These are phyloP conservation scores for Xerocomus spinulosus DNA, from an alignment of 768 basidiomycete species.

Conservation along the genomic window DNA sequence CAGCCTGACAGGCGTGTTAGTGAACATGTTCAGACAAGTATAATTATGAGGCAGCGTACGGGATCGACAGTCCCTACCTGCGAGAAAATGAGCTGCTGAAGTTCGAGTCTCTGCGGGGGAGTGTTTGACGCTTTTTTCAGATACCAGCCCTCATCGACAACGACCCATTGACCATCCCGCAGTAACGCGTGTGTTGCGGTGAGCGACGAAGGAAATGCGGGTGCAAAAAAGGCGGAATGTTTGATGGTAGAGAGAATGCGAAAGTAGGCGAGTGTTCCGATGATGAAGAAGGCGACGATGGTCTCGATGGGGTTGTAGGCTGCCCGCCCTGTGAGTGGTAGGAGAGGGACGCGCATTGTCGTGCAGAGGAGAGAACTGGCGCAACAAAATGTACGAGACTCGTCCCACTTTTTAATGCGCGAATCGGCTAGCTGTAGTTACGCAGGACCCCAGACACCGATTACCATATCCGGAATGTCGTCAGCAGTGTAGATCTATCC, in stretches of 20 bases:
- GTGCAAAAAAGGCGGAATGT: constrained; percentile 74
- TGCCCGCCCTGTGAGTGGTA: constrained; percentile 67
- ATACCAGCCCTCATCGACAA: constrained; percentile 54
- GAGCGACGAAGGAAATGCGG: constrained; percentile 44
- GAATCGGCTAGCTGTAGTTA: constrained; percentile 18
- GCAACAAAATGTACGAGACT: constrained; percentile 6
- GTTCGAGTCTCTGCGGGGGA: constrained; percentile 44
- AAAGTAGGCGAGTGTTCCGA: constrained; percentile 93
- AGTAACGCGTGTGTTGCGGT: constrained; percentile 55
- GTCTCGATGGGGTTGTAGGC: constrained; percentile 82
- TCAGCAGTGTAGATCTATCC: not conserved
- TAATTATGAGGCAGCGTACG: constrained; percentile 19
- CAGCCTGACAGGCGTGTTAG: constrained; percentile 19
- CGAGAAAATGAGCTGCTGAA: constrained; percentile 71
- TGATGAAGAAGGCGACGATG: constrained; percentile 83
- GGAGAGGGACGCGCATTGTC: constrained; percentile 55
- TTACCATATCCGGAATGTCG: constrained; percentile 4
- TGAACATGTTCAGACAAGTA: constrained; percentile 2
- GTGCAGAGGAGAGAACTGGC: not conserved
- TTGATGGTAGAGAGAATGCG: constrained; percentile 89
- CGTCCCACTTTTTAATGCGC: constrained; percentile 29
- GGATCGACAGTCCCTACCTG: constrained; percentile 37
- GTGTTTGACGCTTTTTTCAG: constrained; percentile 30
- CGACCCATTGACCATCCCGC: constrained; percentile 56
- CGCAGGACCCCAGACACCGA: constrained; percentile 25